These are phyloP conservation scores for Boletellus ananiceps DNA, from an alignment of 768 basidiomycete species.

Conservation along the genomic window DNA sequence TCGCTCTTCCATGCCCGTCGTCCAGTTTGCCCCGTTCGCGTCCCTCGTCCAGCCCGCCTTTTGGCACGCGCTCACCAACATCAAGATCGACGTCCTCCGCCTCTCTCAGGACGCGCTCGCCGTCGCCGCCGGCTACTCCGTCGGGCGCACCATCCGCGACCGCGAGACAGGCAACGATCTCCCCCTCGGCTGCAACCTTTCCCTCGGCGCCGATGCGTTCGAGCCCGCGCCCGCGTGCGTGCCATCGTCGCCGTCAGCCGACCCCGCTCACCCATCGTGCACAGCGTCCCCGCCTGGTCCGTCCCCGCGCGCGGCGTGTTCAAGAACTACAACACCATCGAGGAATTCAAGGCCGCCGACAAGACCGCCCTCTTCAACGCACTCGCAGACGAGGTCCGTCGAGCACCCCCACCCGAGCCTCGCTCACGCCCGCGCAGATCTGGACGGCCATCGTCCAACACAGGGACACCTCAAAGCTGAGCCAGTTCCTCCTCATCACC, in stretches of 20 bases:
- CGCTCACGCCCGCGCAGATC: constrained; percentile 42
- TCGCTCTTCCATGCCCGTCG: constrained; percentile 41
- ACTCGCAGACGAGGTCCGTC: constrained; percentile 58
- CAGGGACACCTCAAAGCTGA: constrained; percentile 54
- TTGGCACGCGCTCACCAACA: constrained; percentile 83
- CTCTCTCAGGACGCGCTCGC: constrained; percentile 70
- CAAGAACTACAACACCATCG: constrained; percentile 96
- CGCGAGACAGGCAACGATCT: constrained; percentile 72
- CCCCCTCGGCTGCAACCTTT: constrained; percentile 63
- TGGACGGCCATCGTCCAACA: constrained; percentile 57
- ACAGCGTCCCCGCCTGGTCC: constrained; percentile 46
- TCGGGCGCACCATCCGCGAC: constrained; percentile 71
- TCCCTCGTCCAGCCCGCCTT: constrained; percentile 87
- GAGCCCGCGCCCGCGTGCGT: constrained; percentile 43
- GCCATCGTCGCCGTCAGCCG: constrained; percentile 3
- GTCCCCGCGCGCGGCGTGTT: constrained; percentile 59
- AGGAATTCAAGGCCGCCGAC: constrained; percentile 87
- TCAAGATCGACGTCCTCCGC: constrained; percentile 89
- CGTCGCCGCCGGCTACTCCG: constrained; percentile 62
- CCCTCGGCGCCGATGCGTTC: constrained; percentile 64
- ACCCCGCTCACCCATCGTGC: constrained; percentile 1
- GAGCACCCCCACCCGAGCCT: not conserved
- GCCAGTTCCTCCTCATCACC: constrained; percentile 83
- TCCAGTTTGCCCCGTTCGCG: constrained; percentile 87
- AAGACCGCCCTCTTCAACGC: constrained; percentile 84